Base-by-base conservation (phyloP, 257 asterid genomes). In the Nemophila menziesii region DNA sequence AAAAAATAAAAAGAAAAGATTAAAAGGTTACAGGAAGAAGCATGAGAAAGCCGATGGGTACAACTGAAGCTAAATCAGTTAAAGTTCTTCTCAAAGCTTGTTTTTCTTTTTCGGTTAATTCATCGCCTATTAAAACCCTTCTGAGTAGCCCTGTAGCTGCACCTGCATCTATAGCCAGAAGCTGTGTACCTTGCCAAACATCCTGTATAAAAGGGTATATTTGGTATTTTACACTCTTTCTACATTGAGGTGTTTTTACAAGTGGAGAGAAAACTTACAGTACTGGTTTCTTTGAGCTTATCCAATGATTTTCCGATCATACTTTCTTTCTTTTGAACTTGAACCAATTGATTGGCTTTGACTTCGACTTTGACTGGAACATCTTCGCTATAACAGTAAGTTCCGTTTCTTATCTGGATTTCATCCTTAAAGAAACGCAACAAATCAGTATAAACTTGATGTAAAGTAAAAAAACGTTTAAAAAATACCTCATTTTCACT, bases 101-200 rank as follows among this genome's bases (percentile, higher is more conserved):
- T 51, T 85, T 90, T 69, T 90, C 99, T 58, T 90, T 90, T 39
- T 81, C 89, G 0, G 94, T 71, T 57, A 90, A 60, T 43, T 81
- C 96, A 66, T 90, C 99, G 46, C 99, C 79, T 51, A 66, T 75
- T 34, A 90, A 58, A 49, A 63, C 63, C 75, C 94, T 72, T 61
- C 71, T 73, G 14, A 90, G 82, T 47, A 85, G 74, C 53, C 63
- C 93, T 66, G 64, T 5, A 56, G 99, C 94, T 51, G 96, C 96
- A 63, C 56, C 92, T 61, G 78, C 82, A 53, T 90, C 99, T 33
- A 85, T 72, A 24, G 96, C 99, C 48, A 90, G 94, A 67, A 90
- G 96, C 76, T 90, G 99, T 53, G 96, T 85, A 45, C 99, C 99
- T 71, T 90, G 94, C 71, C 76, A 68, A 62, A 90, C 94, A 63